These are phyloP conservation scores for Monilinia vaccinii-corymbosi DNA, from an alignment of 2,329 filamentous ascomycete species.

Conservation along the genomic window DNA sequence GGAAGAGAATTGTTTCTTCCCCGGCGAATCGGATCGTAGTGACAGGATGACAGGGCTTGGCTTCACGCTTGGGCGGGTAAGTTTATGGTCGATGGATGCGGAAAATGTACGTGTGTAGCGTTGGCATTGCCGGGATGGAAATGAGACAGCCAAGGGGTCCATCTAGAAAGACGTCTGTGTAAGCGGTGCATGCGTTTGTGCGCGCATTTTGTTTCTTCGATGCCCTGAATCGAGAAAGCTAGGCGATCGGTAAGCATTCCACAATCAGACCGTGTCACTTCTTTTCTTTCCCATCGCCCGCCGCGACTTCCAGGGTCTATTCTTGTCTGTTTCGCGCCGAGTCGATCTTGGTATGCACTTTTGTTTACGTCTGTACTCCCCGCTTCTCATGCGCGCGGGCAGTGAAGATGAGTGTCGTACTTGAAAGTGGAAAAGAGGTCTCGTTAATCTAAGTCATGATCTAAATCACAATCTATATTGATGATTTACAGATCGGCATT, in stretches of 20 bases:
- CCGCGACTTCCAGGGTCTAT: background rate
- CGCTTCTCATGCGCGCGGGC: background rate
- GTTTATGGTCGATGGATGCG: background rate
- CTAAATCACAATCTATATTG: background rate
- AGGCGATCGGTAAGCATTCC: background rate
- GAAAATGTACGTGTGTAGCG: background rate
- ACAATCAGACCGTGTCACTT: background rate
- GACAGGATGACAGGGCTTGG: background rate
- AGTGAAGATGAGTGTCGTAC: background rate
- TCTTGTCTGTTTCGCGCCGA: background rate
- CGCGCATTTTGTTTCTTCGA: background rate
- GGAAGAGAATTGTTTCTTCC: background rate
- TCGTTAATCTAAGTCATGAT: constrained; percentile 2
- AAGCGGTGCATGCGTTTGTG: background rate
- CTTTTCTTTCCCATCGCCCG: background rate
- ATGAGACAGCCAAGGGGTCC: background rate
- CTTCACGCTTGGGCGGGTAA: background rate
- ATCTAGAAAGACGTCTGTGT: background rate
- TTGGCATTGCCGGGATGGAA: background rate
- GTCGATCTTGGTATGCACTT: background rate
- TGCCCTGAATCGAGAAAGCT: background rate
- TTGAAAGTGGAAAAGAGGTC: background rate
- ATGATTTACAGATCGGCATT: background rate
- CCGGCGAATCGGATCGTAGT: background rate
- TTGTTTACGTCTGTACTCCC: background rate